A percentile compares a stretch with the other conserved stretches of the same genome.
These are phyloP conservation scores for Crithidia mellificae DNA, from an alignment of 208 protist genomes.

Conservation along the genomic window DNA sequence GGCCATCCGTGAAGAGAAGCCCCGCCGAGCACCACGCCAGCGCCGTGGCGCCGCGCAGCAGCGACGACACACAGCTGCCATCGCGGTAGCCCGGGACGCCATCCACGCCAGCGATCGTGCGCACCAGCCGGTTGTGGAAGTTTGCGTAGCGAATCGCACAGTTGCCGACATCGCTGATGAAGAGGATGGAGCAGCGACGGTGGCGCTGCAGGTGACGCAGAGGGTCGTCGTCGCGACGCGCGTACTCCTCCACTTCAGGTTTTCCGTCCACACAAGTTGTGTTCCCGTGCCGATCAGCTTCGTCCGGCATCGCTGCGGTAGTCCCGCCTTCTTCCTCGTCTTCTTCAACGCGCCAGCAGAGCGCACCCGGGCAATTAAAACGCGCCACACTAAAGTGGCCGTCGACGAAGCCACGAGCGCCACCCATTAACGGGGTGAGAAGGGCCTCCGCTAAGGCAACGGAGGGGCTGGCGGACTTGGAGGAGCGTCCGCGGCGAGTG, in stretches of 20 bases:
- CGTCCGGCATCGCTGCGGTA: too few relatives aligned
- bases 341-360: slow-evolving; percentile 72
- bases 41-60: slow-evolving; percentile 51
- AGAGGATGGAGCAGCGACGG: slow-evolving; percentile 46
- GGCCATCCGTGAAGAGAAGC: slow-evolving; percentile 66
- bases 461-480: slow-evolving; percentile 22
- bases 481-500: slow-evolving; percentile 15
- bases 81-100: slow-evolving; percentile 81
- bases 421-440: slow-evolving; percentile 46
- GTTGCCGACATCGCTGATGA: slow-evolving; percentile 83
- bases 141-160: slow-evolving; percentile 71
- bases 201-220: background rate
- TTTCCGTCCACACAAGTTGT: too few relatives aligned
- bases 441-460: slow-evolving; percentile 28
- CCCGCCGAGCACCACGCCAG: slow-evolving; percentile 63
- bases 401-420: slow-evolving; percentile 62
- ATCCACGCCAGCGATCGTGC: slow-evolving; percentile 70
- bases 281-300: too few relatives aligned
- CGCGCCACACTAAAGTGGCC: slow-evolving; percentile 69
- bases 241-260: too few relatives aligned
- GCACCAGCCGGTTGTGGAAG: slow-evolving; percentile 60
- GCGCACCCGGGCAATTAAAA: slow-evolving; percentile 55
- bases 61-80: slow-evolving; percentile 51
- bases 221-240: slow-evolving; percentile 10
- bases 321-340: background rate